These are phyloP conservation scores for Emericellopsis cladophorae DNA, from an alignment of 2,329 filamentous ascomycete species.

Conservation along the genomic window DNA sequence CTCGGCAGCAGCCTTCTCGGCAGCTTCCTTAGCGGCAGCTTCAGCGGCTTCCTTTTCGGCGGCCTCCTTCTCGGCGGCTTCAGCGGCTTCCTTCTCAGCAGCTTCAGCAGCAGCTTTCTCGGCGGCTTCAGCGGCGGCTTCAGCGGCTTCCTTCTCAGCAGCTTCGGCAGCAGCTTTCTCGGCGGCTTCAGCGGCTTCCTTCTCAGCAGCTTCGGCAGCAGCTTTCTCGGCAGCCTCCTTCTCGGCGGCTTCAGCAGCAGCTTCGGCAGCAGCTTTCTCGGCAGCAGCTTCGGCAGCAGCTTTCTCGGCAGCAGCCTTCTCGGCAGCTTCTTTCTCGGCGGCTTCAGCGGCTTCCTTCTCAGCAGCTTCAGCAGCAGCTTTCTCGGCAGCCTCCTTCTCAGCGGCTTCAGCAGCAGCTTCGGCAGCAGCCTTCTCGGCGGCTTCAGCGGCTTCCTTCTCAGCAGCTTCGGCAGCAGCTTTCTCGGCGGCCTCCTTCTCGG, in stretches of 20 bases:
- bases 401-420: too few relatives aligned
- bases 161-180: not conserved
- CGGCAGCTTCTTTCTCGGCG: too few relatives aligned
- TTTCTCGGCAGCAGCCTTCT: not conserved
- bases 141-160: not conserved
- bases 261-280: not conserved
- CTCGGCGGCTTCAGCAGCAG: not conserved
- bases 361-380: too few relatives aligned
- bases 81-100: not conserved
- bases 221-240: not conserved
- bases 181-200: not conserved
- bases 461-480: not conserved
- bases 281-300: not conserved
- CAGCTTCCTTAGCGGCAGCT: slow-evolving; percentile 1
- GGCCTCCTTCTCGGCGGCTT: not conserved
- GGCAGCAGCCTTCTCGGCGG: not conserved
- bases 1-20: not conserved
- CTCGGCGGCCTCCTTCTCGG: too few relatives aligned
- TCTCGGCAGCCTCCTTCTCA: too few relatives aligned
- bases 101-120: not conserved
- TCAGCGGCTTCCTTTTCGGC: not conserved
- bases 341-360: too few relatives aligned
- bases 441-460: not conserved
- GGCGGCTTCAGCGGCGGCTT: not conserved
- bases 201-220: not conserved